Evolutionary conservation across 257 asterid species (phyloP).

Genomic region (Dorcoceras hygrometricum): DNA sequence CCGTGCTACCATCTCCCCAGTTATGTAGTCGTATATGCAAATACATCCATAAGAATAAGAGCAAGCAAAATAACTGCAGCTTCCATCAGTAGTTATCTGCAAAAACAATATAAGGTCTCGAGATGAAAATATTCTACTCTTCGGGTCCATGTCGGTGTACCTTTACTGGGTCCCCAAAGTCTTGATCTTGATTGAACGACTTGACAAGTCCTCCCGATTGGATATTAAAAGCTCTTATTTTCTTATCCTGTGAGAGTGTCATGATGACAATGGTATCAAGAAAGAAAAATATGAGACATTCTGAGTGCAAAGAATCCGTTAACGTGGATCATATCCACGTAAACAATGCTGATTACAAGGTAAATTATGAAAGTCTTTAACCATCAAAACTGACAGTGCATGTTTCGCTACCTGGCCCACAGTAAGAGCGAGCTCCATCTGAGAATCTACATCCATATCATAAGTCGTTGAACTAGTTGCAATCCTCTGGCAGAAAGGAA

Average conservation of each 20-base stretch:
- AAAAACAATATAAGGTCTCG: constrained; percentile 28
- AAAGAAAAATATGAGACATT: constrained; percentile 18
- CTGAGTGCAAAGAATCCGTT: constrained; percentile 11
- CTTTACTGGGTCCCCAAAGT: constrained; percentile 52
- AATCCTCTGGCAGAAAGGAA: constrained; percentile 38
- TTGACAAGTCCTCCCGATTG: constrained; percentile 48
- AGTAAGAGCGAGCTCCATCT: constrained; percentile 41
- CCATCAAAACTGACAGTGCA: constrained; percentile 5
- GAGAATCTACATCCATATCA: constrained; percentile 48
- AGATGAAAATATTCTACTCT: constrained; percentile 13
- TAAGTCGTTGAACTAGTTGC: constrained; percentile 38
- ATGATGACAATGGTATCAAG: constrained; percentile 1
- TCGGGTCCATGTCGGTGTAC: constrained; percentile 32
- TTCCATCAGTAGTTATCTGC: constrained; percentile 61
- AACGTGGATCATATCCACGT: constrained; percentile 3
- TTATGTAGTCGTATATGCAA: constrained; percentile 49
- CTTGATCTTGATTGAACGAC: constrained; percentile 50
- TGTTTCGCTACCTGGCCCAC: constrained; percentile 47
- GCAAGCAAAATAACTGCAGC: constrained; percentile 60
- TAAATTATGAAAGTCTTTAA: constrained; percentile 6
- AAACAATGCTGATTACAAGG: constrained; percentile 5
- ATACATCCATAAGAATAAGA: constrained; percentile 50
- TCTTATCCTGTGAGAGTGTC: constrained; percentile 47
- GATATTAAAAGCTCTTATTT: constrained; percentile 47
- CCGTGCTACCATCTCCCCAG: constrained; percentile 63